These are phyloP conservation scores for Favolaschia claudopus DNA, from an alignment of 768 basidiomycete species.

Conservation along the genomic window DNA sequence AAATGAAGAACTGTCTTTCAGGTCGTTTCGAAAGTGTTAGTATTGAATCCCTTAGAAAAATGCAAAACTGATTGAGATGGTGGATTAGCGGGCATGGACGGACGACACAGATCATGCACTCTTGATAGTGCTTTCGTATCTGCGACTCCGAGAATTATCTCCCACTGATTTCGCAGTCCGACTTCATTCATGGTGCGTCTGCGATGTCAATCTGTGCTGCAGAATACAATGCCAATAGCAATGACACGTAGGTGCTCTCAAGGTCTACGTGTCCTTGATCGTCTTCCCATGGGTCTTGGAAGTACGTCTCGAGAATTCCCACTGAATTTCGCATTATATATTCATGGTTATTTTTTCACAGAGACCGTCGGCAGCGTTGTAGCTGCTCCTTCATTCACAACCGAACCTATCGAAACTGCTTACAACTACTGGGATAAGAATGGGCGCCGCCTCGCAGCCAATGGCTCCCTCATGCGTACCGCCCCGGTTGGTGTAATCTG, in stretches of 20 bases:
- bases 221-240: background rate
- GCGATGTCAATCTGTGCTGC: background rate
- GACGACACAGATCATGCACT: conserved; percentile 32
- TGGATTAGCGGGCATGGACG: conserved; percentile 29
- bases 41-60: background rate
- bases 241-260: conserved; percentile 19
- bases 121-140: conserved; percentile 28
- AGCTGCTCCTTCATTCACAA: conserved; percentile 11
- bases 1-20: background rate
- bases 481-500: conserved; percentile 31
- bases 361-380: conserved; percentile 30
- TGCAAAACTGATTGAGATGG: no score
- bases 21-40: conserved; percentile 27
- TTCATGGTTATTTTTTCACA: background rate
- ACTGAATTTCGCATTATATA: background rate
- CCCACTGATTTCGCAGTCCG: conserved; percentile 26
- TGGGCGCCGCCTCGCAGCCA: conserved; percentile 23
- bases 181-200: conserved; percentile 28
- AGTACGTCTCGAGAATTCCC: conserved; percentile 10
- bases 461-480: conserved; percentile 34
- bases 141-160: conserved; percentile 23
- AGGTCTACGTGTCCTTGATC: conserved; percentile 28
- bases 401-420: conserved; percentile 23
- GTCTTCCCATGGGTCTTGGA: conserved; percentile 32
- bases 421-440: conserved; percentile 24